Base-by-base conservation (phyloP, 495 filamentous ascomycete species). In the Xylaria telfairii region DNA sequence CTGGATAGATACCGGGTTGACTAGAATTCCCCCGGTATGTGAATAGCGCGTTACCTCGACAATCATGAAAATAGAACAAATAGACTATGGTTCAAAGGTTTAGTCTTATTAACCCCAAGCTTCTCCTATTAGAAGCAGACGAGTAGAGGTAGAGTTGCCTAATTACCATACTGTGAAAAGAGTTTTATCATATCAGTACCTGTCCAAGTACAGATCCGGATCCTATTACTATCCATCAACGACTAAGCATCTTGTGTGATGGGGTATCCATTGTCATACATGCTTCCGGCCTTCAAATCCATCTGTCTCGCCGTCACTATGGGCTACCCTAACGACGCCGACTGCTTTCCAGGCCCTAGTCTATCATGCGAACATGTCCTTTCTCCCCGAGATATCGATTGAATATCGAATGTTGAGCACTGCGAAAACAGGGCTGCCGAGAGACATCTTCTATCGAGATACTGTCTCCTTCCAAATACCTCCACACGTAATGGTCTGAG, bases 291-390 rank as follows among this genome's bases (percentile, higher is more conserved):
- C 57, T 54, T 57, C 42, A 32, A 62, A 62, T 56, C 19, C 42
- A 54, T 44, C 44, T 63, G 42, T 49, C 42, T 61, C 32, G 44
- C 44, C n/a, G 57, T 39, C 32, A 30, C n/a, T 7, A 51, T n/a
- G 32, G 59, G 46, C 19, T 49, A 41, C 37, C 44, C 24, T 21
- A 17, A 7, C 37, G 24, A 24, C 34, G 44, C 17, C 30, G 21
- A 46, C 9, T 69, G 32, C 46, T 63, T 69, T 13, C 32, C 34
- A 21, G 46, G 57, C 30, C n/a, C 44, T 37, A 4, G 26, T 62
- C 67, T 53, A 62, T 69, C 46, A 69, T 54, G 57, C 57, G 57
- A 69, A 42, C 5, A 44, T 69, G 67, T 62, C 44, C 42, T 30
- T 51, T 59, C 28, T 28, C 39, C 42, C 42, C 44, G 13, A 69